Percentiles rank a stretch among this genome's conserved stretches.
Conservation (phyloP, 2,329 filamentous ascomycete genomes). For the Ophiostoma fasciatum region DNA sequence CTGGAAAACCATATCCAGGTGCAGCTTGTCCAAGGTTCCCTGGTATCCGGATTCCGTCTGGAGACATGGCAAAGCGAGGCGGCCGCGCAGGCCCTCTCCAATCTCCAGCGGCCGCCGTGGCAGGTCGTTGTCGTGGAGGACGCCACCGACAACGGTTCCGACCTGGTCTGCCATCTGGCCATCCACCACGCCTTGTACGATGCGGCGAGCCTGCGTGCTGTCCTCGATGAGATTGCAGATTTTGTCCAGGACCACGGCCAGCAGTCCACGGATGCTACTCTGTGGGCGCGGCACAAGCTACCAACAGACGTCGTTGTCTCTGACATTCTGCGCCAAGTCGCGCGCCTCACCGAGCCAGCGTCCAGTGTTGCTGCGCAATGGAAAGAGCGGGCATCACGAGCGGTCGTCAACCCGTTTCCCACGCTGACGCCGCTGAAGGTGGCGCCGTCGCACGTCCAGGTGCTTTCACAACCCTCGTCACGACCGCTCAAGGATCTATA, state of each 20-base stretch:
- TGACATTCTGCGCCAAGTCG: constrained; percentile 25
- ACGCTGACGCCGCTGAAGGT: constrained; percentile 50
- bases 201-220: constrained; percentile 52
- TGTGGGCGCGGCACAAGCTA: too few species aligned
- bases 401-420: constrained; percentile 58
- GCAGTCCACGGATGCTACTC: too few species aligned
- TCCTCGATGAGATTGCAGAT: constrained; percentile 52
- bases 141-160: constrained; percentile 17
- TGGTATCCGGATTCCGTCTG: too few species aligned
- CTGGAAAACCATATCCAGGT: not conserved
- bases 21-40: not conserved
- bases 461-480: constrained; percentile 19
- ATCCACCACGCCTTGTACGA: constrained; percentile 80
- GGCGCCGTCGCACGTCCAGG: constrained; percentile 17
- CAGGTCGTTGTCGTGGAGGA: constrained; percentile 32
- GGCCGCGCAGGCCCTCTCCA: constrained; percentile 20
- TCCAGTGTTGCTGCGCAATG: constrained; percentile 42
- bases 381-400: constrained; percentile 35
- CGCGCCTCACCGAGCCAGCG: constrained; percentile 9
- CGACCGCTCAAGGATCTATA: constrained; percentile 34
- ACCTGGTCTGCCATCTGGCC: constrained; percentile 21
- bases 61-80: constrained; percentile 23
- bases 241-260: too few species aligned
- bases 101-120: constrained; percentile 49
- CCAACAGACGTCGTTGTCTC: constrained; percentile 21